Evolutionary conservation across 2,329 filamentous ascomycete genomes (phyloP), one percentile per base, ranked within the genome.

Genomic region (Macrophomina pseudophaseolina): DNA sequence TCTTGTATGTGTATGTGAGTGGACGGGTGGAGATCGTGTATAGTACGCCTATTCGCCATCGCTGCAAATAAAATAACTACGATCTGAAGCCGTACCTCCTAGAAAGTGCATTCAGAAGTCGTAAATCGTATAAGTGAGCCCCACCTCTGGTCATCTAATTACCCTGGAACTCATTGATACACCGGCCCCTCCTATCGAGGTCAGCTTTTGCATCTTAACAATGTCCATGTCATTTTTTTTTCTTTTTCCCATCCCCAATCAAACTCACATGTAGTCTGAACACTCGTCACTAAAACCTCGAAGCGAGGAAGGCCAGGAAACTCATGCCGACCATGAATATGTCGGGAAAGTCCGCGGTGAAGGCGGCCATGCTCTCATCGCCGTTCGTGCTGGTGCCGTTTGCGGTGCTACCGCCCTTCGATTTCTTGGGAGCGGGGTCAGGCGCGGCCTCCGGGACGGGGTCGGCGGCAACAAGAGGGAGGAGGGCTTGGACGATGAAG

Each of bases 381-480:
- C 38, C 32, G 42, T n/a, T 16, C 9, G 16, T 49, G 58, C 14
- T 48, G n/a, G 16, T 35, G 30, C 7, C 33, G 12, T 18, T 35
- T 30, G 12, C 23, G 11, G 23, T 30, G 18, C 40, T 35, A 5
- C 38, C 23, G n/a, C 30, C 32, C 40, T 62, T 62, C 28, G 58
- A 42, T 12, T 48, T 48, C 14, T 44, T 44, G 16, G 58, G 56
- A 4, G 35, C 35, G 6, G 52, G 53, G 2, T 28, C 35, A 4
- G 53, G 53, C 1, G 18, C 53, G 33, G 53, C 35, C 12, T 33
- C 56, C 4, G 54, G 54, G 2, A 18, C 16, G 40, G 58, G 58
- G 16, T 62, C 58, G 58, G 58, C 58, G 44, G 58, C 32, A 5
- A 38, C 58, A 30, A 62, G 44, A 9, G 40, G 56, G 3, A 49